Conservation (phyloP, 768 basidiomycete genomes). For the Cyclocybe aegerita region DNA sequence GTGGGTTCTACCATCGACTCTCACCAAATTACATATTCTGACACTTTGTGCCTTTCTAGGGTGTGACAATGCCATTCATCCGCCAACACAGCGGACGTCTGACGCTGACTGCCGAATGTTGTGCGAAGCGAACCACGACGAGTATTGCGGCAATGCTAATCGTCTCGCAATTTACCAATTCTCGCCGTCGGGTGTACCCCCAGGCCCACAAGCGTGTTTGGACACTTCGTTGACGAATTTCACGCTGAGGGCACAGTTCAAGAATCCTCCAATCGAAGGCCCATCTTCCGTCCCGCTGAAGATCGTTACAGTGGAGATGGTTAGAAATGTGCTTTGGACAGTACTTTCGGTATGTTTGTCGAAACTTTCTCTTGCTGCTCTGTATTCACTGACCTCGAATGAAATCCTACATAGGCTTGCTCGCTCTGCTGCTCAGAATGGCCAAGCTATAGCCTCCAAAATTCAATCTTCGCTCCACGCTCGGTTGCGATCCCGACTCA, state of each 20-base stretch:
- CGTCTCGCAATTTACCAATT: conserved; percentile 37
- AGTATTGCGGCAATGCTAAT: conserved; percentile 41
- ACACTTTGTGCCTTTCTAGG: conserved; percentile 21
- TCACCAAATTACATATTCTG: neutral
- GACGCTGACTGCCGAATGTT: conserved; percentile 40
- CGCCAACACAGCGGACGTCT: conserved; percentile 34
- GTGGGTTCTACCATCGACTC: conserved; percentile 27
- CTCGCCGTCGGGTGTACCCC: conserved; percentile 21
- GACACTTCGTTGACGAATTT: conserved; percentile 33
- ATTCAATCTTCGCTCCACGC: conserved; percentile 39
- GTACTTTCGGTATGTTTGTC: conserved; percentile 35
- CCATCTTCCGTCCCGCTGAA: conserved; percentile 30
- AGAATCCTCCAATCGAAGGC: conserved; percentile 29
- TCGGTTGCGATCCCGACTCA: conserved; percentile 36
- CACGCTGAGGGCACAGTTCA: conserved; percentile 33
- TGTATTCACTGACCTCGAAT: neutral
- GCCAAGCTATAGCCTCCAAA: conserved; percentile 36
- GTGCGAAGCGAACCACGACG: conserved; percentile 34
- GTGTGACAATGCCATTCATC: conserved; percentile 35
- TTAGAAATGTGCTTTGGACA: conserved; percentile 37
- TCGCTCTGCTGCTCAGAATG: conserved; percentile 43
- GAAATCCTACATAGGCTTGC: conserved; percentile 29
- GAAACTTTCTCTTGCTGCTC: neutral
- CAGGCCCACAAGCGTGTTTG: conserved; percentile 27
- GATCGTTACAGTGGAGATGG: conserved; percentile 37